A percentile compares a stretch with the other conserved stretches of the same genome.
Conservation (phyloP, 352 stramenopile genomes). For the Pythium inflatum region DNA sequence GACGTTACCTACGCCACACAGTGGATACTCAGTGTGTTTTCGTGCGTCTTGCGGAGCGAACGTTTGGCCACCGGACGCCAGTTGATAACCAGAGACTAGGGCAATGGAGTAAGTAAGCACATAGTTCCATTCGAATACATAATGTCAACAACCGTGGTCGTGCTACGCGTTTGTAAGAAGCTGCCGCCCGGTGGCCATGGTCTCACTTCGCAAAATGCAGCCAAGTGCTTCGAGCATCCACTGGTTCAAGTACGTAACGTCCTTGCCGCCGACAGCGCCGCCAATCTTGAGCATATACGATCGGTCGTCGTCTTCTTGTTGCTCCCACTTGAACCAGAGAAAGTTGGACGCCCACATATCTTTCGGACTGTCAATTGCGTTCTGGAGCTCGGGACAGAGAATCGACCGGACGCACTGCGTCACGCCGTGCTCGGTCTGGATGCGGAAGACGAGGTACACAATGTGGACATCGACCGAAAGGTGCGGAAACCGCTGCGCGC, state of each 20-base stretch:
- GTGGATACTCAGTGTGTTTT: neutral
- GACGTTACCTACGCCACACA: neutral
- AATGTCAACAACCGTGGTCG: too few species aligned
- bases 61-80: neutral
- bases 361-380: neutral
- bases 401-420: neutral
- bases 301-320: neutral
- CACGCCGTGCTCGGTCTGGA: conserved; percentile 9
- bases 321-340: conserved; percentile 11
- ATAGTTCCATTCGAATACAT: too few species aligned
- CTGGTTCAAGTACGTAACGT: neutral
- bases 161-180: neutral
- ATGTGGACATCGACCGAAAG: neutral
- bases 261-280: neutral
- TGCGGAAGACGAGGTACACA: conserved; percentile 2
- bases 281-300: neutral
- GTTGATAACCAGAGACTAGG: neutral
- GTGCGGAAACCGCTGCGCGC: neutral
- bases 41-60: neutral
- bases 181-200: too few species aligned
- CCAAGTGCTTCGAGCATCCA: neutral
- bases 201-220: neutral
- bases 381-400: neutral
- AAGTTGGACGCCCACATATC: conserved; percentile 18
- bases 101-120: too few species aligned